Conservation (phyloP, 1,284 basidiomycete genomes). For the Sutorius eximius region DNA sequence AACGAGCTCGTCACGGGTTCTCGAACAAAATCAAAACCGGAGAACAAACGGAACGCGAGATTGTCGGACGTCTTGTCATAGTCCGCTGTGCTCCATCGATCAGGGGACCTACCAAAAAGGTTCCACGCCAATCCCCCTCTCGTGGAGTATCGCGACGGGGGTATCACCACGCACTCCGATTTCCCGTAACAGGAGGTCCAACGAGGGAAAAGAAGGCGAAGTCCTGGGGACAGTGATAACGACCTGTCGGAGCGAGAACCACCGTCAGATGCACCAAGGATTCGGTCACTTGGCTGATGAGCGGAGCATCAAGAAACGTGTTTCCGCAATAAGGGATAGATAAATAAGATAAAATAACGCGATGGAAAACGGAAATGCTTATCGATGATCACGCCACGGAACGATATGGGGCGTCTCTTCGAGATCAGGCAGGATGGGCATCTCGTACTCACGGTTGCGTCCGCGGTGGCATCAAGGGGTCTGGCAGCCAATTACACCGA, state of each 20-base stretch:
- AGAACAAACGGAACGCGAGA: background rate
- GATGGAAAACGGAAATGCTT: constrained; percentile 2
- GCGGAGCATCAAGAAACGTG: background rate
- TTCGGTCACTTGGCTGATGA: background rate
- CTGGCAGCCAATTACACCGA: constrained; percentile 1
- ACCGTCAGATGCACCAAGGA: constrained; percentile 1
- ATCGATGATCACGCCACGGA: constrained; percentile 16
- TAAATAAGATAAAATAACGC: background rate
- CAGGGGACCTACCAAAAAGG: background rate
- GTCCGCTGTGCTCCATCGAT: background rate
- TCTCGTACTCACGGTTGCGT: constrained; percentile 11
- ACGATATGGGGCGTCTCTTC: constrained; percentile 7
- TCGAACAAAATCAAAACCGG: background rate
- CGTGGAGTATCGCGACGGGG: constrained; percentile 1
- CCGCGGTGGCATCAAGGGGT: constrained; percentile 3
- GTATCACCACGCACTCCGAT: background rate
- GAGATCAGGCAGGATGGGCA: constrained; percentile 28
- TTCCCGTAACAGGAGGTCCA: constrained; percentile 1
- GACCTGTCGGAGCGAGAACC: background rate
- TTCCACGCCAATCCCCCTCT: background rate
- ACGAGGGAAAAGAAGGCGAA: background rate
- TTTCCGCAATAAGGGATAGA: background rate
- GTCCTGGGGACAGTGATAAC: background rate
- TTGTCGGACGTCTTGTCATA: constrained; percentile 10
- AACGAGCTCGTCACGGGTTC: background rate